Conservation (phyloP, 768 basidiomycete species). For the Cystofilobasidium ferigula region DNA sequence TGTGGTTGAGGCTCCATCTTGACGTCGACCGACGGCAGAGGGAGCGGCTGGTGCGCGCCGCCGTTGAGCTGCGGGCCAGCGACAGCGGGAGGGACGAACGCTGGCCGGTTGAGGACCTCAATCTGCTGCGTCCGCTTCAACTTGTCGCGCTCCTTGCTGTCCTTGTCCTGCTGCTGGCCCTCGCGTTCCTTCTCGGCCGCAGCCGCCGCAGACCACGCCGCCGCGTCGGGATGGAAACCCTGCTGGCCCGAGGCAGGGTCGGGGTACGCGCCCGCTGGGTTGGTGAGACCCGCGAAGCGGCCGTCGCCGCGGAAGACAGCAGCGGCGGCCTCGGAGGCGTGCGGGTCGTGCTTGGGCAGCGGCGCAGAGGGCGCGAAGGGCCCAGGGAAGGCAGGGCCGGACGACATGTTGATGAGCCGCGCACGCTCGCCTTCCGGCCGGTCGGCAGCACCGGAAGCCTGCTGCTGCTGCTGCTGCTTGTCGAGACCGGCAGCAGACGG, state of each 20-base stretch:
- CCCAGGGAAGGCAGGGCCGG: not conserved
- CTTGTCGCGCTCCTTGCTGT: constrained; percentile 6
- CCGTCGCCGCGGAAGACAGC: not conserved
- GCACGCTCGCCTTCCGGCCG: not conserved
- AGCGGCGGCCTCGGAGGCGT: not conserved
- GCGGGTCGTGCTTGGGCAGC: not conserved
- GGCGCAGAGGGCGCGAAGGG: not conserved
- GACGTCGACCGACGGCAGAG: not conserved
- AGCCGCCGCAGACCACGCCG: no score
- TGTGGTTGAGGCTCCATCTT: not conserved
- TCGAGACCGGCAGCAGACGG: not conserved
- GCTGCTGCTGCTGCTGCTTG: not conserved
- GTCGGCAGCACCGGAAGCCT: not conserved
- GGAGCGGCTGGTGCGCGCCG: not conserved
- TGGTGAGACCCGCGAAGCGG: not conserved
- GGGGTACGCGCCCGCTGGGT: not conserved
- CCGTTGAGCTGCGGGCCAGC: not conserved
- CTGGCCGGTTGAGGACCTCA: constrained; percentile 25
- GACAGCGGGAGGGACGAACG: not conserved
- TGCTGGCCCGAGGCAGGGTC: no score
- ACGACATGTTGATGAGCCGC: not conserved
- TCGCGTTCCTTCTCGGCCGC: not conserved
- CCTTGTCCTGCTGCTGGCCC: not conserved
- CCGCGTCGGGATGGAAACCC: no score
- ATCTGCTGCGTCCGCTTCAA: constrained; percentile 13